Conservation (phyloP, 805 yeast species). For the Candida nanaspora region DNA sequence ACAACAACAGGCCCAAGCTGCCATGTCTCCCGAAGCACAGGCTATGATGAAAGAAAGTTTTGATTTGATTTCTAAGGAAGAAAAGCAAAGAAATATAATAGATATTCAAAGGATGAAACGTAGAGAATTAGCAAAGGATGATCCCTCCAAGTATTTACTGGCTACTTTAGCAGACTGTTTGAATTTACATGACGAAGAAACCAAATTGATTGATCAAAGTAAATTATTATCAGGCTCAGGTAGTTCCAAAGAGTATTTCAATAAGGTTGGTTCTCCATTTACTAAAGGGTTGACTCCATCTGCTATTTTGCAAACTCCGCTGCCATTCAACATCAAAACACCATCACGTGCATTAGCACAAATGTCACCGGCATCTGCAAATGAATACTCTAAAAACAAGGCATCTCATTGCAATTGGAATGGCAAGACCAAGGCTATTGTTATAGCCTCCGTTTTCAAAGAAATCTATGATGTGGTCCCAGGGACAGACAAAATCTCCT, state of each 20-base stretch:
- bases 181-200: slow-evolving; percentile 35
- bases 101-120: slow-evolving; percentile 39
- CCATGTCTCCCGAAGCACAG: slow-evolving; percentile 22
- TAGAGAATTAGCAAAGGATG: slow-evolving; percentile 36
- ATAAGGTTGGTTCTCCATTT: slow-evolving; percentile 4
- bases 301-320: slow-evolving; percentile 31
- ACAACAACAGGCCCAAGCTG: slow-evolving; percentile 1
- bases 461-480: slow-evolving; percentile 29
- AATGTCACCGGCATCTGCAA: neutral
- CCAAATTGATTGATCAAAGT: slow-evolving; percentile 17
- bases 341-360: slow-evolving; percentile 12
- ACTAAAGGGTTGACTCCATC: slow-evolving; percentile 28
- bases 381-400: neutral
- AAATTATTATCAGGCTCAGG: slow-evolving; percentile 5
- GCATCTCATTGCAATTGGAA: slow-evolving; percentile 18
- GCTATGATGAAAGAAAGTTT: slow-evolving; percentile 22
- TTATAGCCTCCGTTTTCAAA: slow-evolving; percentile 38
- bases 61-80: slow-evolving; percentile 23
- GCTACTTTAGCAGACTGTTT: slow-evolving; percentile 45
- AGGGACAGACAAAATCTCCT: slow-evolving; percentile 6
- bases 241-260: slow-evolving; percentile 3
- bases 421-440: slow-evolving; percentile 38
- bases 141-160: slow-evolving; percentile 42
- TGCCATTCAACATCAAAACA: slow-evolving; percentile 27
- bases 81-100: slow-evolving; percentile 13